Evolutionary conservation across 2,329 filamentous ascomycete species (phyloP).

Genomic region (Fusarium annulatum): DNA sequence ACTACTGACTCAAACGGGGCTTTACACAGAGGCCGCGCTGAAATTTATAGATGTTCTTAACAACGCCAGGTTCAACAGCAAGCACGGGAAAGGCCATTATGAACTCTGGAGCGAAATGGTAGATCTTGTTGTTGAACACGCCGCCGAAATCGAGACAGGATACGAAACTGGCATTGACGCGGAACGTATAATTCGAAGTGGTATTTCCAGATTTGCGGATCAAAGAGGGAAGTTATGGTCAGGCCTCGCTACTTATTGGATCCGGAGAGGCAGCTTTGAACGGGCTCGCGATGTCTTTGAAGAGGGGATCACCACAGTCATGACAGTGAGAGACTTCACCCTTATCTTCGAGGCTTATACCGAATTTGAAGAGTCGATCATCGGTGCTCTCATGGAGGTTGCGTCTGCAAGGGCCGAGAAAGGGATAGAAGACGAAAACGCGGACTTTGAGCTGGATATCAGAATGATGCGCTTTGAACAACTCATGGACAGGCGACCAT

Average conservation of each 20-base stretch:
- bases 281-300: slow-evolving; percentile 93
- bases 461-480: slow-evolving; percentile 98
- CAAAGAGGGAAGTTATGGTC: slow-evolving; percentile 96
- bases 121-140: slow-evolving; percentile 90
- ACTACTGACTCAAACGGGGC: slow-evolving; percentile 80
- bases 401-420: slow-evolving; percentile 84
- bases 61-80: slow-evolving; percentile 90
- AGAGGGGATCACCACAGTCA: slow-evolving; percentile 95
- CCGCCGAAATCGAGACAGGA: slow-evolving; percentile 83
- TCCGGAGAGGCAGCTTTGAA: slow-evolving; percentile 91
- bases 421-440: slow-evolving; percentile 79
- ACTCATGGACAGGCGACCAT: slow-evolving; percentile 95
- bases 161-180: slow-evolving; percentile 88
- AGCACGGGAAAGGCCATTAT: slow-evolving; percentile 93
- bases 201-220: slow-evolving; percentile 89
- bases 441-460: slow-evolving; percentile 94
- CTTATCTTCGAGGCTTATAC: slow-evolving; percentile 96
- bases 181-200: slow-evolving; percentile 91
- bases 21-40: slow-evolving; percentile 91
- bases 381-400: slow-evolving; percentile 89
- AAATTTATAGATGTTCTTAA: slow-evolving; percentile 93
- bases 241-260: slow-evolving; percentile 96
- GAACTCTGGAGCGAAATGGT: slow-evolving; percentile 99
- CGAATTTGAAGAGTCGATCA: slow-evolving; percentile 97
- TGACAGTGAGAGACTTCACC: slow-evolving; percentile 98